Evolutionary conservation across 208 protist species (phyloP).

Genomic region (Tritrichomonas foetus): DNA sequence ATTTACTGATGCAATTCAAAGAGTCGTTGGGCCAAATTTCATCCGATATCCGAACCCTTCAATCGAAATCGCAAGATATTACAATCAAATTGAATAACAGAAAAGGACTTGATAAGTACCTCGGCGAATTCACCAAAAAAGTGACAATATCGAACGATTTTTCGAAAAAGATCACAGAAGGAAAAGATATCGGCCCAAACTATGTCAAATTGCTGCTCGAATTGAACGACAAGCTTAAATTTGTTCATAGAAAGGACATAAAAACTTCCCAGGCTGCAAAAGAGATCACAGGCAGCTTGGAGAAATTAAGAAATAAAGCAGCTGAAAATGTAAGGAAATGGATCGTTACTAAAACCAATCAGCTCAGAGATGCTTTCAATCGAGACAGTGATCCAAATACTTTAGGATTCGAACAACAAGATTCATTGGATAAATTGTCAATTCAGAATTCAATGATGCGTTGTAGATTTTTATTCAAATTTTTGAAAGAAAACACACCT

Average conservation of each 20-base stretch:
- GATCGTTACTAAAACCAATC: background rate
- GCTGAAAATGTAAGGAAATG: slow-evolving; percentile 7
- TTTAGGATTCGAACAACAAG: too few relatives aligned
- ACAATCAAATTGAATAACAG: background rate
- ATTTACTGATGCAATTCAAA: background rate
- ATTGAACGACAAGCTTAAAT: background rate
- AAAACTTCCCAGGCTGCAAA: background rate
- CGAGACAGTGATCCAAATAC: too few relatives aligned
- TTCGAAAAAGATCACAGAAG: background rate
- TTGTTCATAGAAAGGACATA: background rate
- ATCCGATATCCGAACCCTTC: background rate
- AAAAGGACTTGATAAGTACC: background rate
- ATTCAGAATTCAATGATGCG: background rate
- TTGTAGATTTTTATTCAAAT: background rate
- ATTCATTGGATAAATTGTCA: background rate
- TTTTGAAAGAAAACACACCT: background rate
- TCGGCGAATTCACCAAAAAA: background rate
- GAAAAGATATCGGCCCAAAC: background rate
- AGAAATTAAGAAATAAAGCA: background rate
- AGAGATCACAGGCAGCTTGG: background rate
- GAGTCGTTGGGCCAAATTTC: background rate
- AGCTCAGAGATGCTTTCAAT: background rate
- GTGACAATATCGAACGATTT: background rate
- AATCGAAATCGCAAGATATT: slow-evolving; percentile 17
- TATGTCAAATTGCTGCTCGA: background rate